Percentiles rank a stretch among this genome's conserved stretches.
Conservation (phyloP, 2,329 filamentous ascomycete genomes). For the Ophiocordyceps camponoti-saundersi region DNA sequence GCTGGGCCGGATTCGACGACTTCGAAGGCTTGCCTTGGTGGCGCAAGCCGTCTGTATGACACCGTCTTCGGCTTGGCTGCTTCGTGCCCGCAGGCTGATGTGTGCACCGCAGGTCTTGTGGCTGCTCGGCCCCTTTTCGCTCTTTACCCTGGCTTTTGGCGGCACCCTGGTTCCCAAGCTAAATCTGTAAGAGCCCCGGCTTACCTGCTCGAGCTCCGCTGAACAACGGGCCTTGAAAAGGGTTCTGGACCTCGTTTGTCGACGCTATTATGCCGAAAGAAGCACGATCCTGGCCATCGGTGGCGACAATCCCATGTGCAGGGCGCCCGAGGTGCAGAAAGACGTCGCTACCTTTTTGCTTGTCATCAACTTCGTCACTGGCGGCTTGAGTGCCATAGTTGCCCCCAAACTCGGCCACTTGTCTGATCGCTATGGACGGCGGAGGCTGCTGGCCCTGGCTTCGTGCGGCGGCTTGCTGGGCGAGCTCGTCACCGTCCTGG, state of each 20-base stretch:
- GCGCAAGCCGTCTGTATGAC: constrained; percentile 41
- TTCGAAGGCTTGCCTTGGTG: constrained; percentile 46
- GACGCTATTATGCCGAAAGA: constrained; percentile 60
- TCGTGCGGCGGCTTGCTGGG: constrained; percentile 57
- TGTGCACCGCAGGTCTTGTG: constrained; percentile 51
- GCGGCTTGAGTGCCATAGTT: constrained; percentile 61
- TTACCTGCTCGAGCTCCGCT: not conserved
- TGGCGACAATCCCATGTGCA: constrained; percentile 62
- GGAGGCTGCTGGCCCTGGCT: constrained; percentile 53
- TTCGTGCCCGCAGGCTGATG: not conserved
- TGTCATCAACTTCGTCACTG: constrained; percentile 55
- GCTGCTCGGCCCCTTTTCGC: constrained; percentile 62
- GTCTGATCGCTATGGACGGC: constrained; percentile 76
- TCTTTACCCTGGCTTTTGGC: constrained; percentile 77
- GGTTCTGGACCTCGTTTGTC: constrained; percentile 69
- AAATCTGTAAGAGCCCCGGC: constrained; percentile 40
- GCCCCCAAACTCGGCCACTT: constrained; percentile 71
- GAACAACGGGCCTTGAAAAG: constrained; percentile 13
- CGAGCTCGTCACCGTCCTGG: constrained; percentile 64
- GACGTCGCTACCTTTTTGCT: constrained; percentile 65
- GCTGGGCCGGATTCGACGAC: constrained; percentile 36
- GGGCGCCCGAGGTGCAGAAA: constrained; percentile 60
- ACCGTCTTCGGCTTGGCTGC: not conserved
- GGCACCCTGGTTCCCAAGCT: constrained; percentile 73
- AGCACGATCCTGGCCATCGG: constrained; percentile 41